phyloP scores from a whole-genome alignment of 1,139 yeast genomes.

The Debaryomyces subglobosus region DNA sequence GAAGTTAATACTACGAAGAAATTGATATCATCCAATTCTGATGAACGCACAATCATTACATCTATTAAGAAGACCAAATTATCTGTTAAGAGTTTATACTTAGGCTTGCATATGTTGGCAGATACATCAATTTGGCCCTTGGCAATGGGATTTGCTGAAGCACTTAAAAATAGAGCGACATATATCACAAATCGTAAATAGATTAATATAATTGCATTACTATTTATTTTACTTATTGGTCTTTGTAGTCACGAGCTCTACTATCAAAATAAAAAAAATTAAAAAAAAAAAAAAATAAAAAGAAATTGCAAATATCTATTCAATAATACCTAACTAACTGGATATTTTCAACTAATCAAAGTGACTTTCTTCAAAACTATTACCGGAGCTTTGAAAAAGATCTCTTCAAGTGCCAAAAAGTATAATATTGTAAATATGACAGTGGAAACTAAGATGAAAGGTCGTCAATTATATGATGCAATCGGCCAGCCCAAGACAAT shows the following conservation, averaged over 20 bases:
- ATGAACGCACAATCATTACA: conserved; percentile 46
- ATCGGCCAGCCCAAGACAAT: conserved; percentile 80
- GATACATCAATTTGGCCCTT: conserved; percentile 87
- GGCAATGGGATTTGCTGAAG: conserved; percentile 75
- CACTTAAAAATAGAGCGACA: conserved; percentile 67
- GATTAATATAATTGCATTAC: conserved; percentile 4
- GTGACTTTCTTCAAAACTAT: conserved; percentile 2
- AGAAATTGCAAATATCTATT: conserved; percentile 1
- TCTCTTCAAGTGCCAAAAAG: background rate
- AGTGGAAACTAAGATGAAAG: conserved; percentile 33
- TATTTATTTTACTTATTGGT: background rate
- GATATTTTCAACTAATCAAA: background rate
- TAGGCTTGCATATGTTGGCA: conserved; percentile 73
- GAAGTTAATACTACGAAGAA: conserved; percentile 14
- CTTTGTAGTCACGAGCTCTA: background rate
- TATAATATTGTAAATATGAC: background rate
- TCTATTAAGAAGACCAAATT: conserved; percentile 44
- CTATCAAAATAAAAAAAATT: background rate
- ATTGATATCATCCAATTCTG: conserved; percentile 22
- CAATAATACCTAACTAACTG: background rate
- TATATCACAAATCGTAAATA: conserved; percentile 16
- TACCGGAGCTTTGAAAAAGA: background rate
- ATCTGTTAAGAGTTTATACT: conserved; percentile 58
- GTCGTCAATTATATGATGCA: conserved; percentile 69
- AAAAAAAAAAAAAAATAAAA: conserved; percentile 4